These are phyloP conservation scores for Aspergillus taichungensis DNA, from an alignment of 495 filamentous ascomycete genomes.

Conservation along the genomic window DNA sequence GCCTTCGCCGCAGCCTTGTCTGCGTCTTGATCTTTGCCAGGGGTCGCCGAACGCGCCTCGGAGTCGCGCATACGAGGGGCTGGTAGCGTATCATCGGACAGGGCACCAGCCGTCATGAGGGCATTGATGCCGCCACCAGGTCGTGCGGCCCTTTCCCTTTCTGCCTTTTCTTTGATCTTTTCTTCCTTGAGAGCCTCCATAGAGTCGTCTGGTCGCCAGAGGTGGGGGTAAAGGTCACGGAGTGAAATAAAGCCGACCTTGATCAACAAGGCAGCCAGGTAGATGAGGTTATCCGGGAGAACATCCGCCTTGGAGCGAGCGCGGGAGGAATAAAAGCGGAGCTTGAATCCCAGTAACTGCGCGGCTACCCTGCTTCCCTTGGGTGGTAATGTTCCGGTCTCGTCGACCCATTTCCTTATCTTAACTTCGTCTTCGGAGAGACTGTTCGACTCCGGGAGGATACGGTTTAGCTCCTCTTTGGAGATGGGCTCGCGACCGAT, in stretches of 20 bases:
- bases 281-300: conserved; percentile 84
- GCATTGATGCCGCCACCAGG: conserved; percentile 68
- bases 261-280: conserved; percentile 82
- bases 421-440: conserved; percentile 40
- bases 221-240: conserved; percentile 82
- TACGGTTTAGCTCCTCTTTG: conserved; percentile 35
- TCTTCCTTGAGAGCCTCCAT: conserved; percentile 64
- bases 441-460: conserved; percentile 34
- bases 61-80: conserved; percentile 35
- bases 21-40: conserved; percentile 42
- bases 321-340: conserved; percentile 80
- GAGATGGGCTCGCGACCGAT: conserved; percentile 54
- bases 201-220: conserved; percentile 73
- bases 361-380: conserved; percentile 84
- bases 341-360: conserved; percentile 93
- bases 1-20: conserved; percentile 39
- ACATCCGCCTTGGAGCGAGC: conserved; percentile 60
- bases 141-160: conserved; percentile 57
- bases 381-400: conserved; percentile 72
- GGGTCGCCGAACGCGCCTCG: conserved; percentile 34
- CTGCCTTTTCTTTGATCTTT: conserved; percentile 68
- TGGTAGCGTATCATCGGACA: conserved; percentile 73
- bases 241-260: conserved; percentile 98
- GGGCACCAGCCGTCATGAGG: conserved; percentile 77
- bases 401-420: conserved; percentile 60